These are phyloP conservation scores for Kewa caespitosa DNA, from an alignment of 179 eudicot genomes.

Conservation along the genomic window DNA sequence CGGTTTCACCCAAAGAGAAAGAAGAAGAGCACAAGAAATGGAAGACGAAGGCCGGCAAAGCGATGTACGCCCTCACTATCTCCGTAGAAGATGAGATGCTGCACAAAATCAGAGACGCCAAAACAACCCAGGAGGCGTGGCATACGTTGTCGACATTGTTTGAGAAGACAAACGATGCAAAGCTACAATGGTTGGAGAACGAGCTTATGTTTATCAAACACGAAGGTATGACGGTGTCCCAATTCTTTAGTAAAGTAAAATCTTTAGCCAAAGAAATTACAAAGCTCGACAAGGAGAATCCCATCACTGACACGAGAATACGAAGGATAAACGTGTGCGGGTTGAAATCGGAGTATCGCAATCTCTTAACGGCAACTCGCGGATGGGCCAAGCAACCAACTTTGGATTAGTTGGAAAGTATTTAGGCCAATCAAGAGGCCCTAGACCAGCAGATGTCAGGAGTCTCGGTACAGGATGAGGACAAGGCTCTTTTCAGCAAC, in stretches of 20 bases:
- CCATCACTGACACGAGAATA: too few relatives aligned
- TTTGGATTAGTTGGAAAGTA: conserved; percentile 4
- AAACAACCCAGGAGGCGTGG: conserved; percentile 22
- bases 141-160: conserved; percentile 10
- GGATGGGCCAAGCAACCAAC: conserved; percentile 17
- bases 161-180: conserved; percentile 14
- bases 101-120: conserved; percentile 8
- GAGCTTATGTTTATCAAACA: conserved; percentile 10
- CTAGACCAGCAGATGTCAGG: conserved; percentile 11
- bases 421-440: conserved; percentile 7
- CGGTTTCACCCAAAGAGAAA: neutral
- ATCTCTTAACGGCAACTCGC: neutral
- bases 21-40: neutral
- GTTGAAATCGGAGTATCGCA: neutral
- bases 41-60: neutral
- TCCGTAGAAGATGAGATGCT: neutral
- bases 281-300: conserved; percentile 10
- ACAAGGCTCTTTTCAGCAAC: neutral
- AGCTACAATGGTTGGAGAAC: conserved; percentile 6
- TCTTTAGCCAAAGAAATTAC: conserved; percentile 15
- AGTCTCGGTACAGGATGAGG: neutral
- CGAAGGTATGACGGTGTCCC: neutral
- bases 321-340: conserved; percentile 13
- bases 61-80: neutral
- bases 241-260: conserved; percentile 20